Base-by-base conservation (phyloP, 2,329 filamentous ascomycete species). In the Blastomyces silverae region DNA sequence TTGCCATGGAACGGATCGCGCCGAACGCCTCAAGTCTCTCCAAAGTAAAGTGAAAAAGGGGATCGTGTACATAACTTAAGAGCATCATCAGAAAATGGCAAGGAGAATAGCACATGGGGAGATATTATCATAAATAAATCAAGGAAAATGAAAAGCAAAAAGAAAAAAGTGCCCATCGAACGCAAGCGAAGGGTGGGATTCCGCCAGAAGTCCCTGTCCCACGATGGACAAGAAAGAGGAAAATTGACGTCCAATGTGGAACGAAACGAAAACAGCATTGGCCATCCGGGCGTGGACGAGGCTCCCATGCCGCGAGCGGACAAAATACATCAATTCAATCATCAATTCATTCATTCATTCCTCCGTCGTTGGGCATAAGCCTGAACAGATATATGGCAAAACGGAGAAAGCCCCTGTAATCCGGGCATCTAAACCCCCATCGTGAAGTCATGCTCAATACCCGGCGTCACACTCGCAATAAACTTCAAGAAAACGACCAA, bases 361-460 rank as follows among this genome's bases (percentile, higher is more conserved):
- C 13, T 53, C 25, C 25, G 13, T 53, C 13, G 13, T 31, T n/a
- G 15, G 10, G 17, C 25, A 53, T 31, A 53, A 53, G 13, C 1
- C 5, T 46, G 5, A 46, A 46, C 50, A 3, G 15, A 53, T 17
- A 13, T 6, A 31, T 8, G 22, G 2, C 13, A 2, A 53, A 53
- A 13, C 4, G 25, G 13, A 31, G 17, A 15, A 6, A 48, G 13
- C 25, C 13, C 7, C 48, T 50, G 11, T 13, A 13, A 11, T 39
- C 22, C n/a, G 8, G 8, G 25, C 25, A 31, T 31, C 31, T 82
- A 96, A 50, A 96, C 88, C 6, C 91, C 90, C 92, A 97, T 97
- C 0, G 93, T 97, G 76, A 95, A 97, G 76, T 97, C 93, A 77
- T 97, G 91, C 79, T 97, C 93, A 77, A 99, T 97, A 59, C 92